phyloP scores from a whole-genome alignment of 805 yeast species.

The Blastobotrys parvus region DNA sequence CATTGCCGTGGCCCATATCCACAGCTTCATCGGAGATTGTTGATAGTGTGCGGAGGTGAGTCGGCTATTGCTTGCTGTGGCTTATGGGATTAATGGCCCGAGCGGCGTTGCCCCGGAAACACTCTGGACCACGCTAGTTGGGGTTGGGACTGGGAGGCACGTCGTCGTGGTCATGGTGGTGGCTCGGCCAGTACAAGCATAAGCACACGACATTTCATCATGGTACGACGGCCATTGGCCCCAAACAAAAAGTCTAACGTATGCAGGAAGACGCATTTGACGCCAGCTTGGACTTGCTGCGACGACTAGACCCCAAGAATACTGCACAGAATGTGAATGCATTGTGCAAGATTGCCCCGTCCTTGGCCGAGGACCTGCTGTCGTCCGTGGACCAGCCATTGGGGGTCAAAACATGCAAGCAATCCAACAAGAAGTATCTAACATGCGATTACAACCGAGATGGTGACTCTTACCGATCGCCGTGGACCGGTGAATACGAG shows the following conservation, averaged over 20 bases:
- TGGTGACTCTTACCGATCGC: constrained; percentile 85
- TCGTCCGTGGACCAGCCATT: constrained; percentile 86
- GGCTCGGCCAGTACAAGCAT: too few species aligned
- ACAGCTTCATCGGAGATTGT: too few species aligned
- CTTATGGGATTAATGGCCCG: too few species aligned
- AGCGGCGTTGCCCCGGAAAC: too few species aligned
- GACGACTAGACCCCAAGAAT: constrained; percentile 65
- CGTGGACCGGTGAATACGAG: constrained; percentile 74
- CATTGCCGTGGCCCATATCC: background rate
- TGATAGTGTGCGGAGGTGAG: too few species aligned
- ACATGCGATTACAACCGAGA: constrained; percentile 94
- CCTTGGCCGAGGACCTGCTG: constrained; percentile 76
- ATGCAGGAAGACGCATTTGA: constrained; percentile 59
- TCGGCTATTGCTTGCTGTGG: too few species aligned
- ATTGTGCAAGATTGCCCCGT: constrained; percentile 48
- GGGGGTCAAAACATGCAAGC: constrained; percentile 40
- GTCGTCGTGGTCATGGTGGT: too few species aligned
- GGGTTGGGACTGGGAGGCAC: too few species aligned
- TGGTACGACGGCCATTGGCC: too few species aligned
- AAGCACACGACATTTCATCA: too few species aligned
- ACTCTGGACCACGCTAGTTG: too few species aligned
- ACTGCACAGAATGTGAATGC: constrained; percentile 39
- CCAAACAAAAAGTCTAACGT: too few species aligned
- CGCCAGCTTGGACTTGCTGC: constrained; percentile 68
- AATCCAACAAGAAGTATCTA: constrained; percentile 58